Evolutionary conservation across 2,329 filamentous ascomycete species (phyloP), one percentile per base, ranked within the genome.

Genomic region (Arachnomyces sp.): DNA sequence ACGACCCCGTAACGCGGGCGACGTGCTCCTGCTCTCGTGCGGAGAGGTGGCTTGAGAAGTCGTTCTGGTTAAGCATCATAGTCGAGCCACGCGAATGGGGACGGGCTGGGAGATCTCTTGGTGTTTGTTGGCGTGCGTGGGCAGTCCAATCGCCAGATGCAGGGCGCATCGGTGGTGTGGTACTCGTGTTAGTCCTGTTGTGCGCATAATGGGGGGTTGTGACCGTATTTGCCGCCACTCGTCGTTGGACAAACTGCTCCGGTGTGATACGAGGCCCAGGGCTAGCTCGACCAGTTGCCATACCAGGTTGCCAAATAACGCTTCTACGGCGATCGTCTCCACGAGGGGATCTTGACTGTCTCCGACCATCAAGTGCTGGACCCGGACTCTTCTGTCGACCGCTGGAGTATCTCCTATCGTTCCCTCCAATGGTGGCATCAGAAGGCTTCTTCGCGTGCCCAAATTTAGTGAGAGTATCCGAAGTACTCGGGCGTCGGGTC

Each of bases 1-100:
- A 84, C 0, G 79, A 80, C 1, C 84, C 84, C 0, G 87, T 94
- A 50, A 86, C 72, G 29, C 84, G 78, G 7, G 88, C 84, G n/a
- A 94, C 75, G 50, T 93, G 82, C 62, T 93, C 86, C 58, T 93
- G 88, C 60, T 94, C 88, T 12, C 83, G 78, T 13, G 88, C 88
- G 14, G 84, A 88, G n/a, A 94, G 70, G 42, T 81, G 76, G 0
- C 67, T 64, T 7, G 74, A 71, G 16, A 73, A 63, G 48, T 77
- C 71, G 36, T 68, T 67, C 17, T 64, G 59, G 34, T 67, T 64
- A 20, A 82, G 60, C 42, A 74, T 56, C 3, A 62, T 59, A 31
- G 66, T 70, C 7, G 79, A 71, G 8, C 77, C 76, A 33, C 78
- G 74, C 9, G 82, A 85, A 37, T 66, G 65, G 2, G 79, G 74